Conservation (phyloP, 2,329 filamentous ascomycete genomes). For the Zymoseptoria ardabiliae region DNA sequence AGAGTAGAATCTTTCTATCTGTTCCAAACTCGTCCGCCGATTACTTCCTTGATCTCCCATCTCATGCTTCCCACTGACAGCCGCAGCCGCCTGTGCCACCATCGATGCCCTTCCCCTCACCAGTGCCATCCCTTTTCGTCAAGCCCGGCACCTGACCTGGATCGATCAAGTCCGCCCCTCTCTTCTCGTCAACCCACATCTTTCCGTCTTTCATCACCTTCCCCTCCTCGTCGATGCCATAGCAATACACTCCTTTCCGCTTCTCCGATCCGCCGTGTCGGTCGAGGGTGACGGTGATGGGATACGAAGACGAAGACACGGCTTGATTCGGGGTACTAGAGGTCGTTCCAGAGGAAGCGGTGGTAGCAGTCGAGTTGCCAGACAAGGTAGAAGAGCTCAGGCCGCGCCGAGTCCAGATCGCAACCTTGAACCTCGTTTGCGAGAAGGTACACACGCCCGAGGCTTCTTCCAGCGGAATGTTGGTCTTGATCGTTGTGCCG, state of each 20-base stretch:
- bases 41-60: not conserved
- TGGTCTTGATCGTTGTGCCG: conserved; percentile 7
- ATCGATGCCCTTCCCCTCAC: conserved; percentile 43
- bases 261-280: conserved; percentile 49
- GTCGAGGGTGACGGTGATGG: conserved; percentile 53
- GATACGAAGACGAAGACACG: conserved; percentile 49
- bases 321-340: not conserved
- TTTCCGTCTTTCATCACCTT: conserved; percentile 37
- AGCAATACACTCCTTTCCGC: conserved; percentile 55
- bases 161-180: conserved; percentile 45
- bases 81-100: conserved; percentile 53
- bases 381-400: conserved; percentile 14
- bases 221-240: conserved; percentile 45
- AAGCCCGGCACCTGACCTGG: conserved; percentile 38
- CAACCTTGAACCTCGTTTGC: conserved; percentile 54
- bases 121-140: conserved; percentile 3
- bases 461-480: conserved; percentile 16
- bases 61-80: conserved; percentile 54
- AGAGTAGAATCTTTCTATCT: not conserved
- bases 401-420: conserved; percentile 52
- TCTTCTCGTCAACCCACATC: conserved; percentile 46
- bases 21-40: no score
- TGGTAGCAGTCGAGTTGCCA: conserved; percentile 34
- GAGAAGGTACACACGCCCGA: conserved; percentile 44
- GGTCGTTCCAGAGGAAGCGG: conserved; percentile 44